phyloP scores from a whole-genome alignment of 441 rosid species.

The Bruguiera hainesii region DNA sequence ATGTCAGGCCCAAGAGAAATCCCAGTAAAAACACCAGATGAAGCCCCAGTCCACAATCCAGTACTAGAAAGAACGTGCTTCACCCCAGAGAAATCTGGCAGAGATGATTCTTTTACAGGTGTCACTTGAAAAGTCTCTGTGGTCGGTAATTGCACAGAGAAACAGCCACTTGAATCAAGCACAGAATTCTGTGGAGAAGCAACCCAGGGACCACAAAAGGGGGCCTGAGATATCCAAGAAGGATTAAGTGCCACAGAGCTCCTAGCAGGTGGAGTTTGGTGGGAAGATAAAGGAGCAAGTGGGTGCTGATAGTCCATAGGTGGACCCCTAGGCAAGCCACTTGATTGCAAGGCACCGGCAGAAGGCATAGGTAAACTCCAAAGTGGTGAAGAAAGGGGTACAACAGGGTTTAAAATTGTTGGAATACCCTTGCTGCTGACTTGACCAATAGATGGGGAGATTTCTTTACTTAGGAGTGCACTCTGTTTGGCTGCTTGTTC shows the following conservation, averaged over 20 bases:
- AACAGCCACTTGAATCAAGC: slow-evolving; percentile 53
- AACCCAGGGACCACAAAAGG: slow-evolving; percentile 71
- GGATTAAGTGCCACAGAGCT: slow-evolving; percentile 64
- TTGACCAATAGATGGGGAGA: slow-evolving; percentile 50
- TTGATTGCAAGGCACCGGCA: slow-evolving; percentile 54
- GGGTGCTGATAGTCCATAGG: slow-evolving; percentile 59
- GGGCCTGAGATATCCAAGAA: slow-evolving; percentile 78
- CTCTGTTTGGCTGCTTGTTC: slow-evolving; percentile 54
- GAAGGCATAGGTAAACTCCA: slow-evolving; percentile 75
- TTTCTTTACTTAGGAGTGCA: slow-evolving; percentile 45
- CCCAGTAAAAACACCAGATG: slow-evolving; percentile 43
- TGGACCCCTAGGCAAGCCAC: slow-evolving; percentile 56
- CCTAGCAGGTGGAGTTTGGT: slow-evolving; percentile 58
- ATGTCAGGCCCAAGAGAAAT: slow-evolving; percentile 44
- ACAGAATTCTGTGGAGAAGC: slow-evolving; percentile 65
- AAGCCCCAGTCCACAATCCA: slow-evolving; percentile 36
- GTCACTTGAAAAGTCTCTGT: slow-evolving; percentile 58
- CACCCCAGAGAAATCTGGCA: slow-evolving; percentile 41
- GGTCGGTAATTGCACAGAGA: slow-evolving; percentile 46
- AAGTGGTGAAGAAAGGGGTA: slow-evolving; percentile 82
- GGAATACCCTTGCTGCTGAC: slow-evolving; percentile 56
- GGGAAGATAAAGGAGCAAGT: slow-evolving; percentile 65
- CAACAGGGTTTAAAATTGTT: slow-evolving; percentile 49
- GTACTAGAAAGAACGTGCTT: slow-evolving; percentile 43
- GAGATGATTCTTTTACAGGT: slow-evolving; percentile 58